phyloP scores from a whole-genome alignment of 345 rosid genomes.

The Theobroma cacao region DNA sequence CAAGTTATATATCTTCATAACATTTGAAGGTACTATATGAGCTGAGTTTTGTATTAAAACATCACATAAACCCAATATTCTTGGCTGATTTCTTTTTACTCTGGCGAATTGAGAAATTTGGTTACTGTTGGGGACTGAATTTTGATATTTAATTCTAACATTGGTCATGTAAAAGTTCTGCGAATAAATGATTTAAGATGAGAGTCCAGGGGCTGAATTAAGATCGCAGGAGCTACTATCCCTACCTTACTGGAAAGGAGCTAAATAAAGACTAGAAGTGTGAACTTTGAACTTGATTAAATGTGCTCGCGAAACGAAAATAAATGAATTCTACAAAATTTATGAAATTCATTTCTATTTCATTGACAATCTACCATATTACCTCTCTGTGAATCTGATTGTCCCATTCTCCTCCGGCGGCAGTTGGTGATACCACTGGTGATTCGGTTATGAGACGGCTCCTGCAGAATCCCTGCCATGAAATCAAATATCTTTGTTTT shows the following conservation, averaged over 20 bases:
- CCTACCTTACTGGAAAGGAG: not conserved
- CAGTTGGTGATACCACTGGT: conserved; percentile 1
- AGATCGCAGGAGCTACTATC: not conserved
- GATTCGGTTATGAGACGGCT: not conserved
- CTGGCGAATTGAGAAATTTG: not conserved
- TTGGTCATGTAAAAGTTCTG: not conserved
- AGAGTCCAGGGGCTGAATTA: not conserved
- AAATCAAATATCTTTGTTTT: too few relatives aligned
- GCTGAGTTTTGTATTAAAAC: not conserved
- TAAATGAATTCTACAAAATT: not conserved
- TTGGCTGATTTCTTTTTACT: not conserved
- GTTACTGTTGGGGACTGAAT: not conserved
- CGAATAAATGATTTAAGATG: not conserved
- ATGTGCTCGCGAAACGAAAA: not conserved
- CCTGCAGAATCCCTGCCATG: conserved; percentile 10
- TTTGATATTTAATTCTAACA: not conserved
- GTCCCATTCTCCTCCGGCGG: conserved; percentile 13
- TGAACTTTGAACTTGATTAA: not conserved
- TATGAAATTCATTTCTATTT: not conserved
- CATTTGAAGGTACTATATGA: not conserved
- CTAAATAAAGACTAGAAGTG: not conserved
- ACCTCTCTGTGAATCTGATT: conserved; percentile 6
- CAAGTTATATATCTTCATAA: not conserved
- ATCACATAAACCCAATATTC: not conserved
- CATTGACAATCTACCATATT: not conserved